Base-by-base conservation (phyloP, 805 yeast species). In the Schwanniomyces vanrijiae region DNA sequence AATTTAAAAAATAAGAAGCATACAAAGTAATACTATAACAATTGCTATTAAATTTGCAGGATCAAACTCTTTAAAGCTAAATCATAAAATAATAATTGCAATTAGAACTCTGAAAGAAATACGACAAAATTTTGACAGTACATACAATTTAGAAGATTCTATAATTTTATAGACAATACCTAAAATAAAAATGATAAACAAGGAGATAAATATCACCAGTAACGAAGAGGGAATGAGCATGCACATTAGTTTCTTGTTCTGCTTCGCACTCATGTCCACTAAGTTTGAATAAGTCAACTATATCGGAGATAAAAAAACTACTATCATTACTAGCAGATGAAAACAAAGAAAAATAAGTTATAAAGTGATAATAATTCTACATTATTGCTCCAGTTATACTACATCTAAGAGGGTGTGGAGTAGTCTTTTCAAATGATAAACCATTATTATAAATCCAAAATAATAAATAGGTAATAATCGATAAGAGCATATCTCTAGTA, bases 271-370 rank as follows among this genome's bases (percentile, higher is more conserved):
- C 37, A 51, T 21, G 50, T 38, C 41, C 50, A n/a, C 14, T 21
- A 7, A 16, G 47, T 24, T 41, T 44, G 21, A 24, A 22, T 33
- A 48, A 37, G 18, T 33, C 33, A 10, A 42, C 38, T 8, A 18
- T 62, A 20, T 67, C 69, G 16, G 64, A 40, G 19, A 60, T 54
- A 10, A 72, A 62, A 44, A 81, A 55, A 20, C 79, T 82, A 1
- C 79, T 80, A 16, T 79, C 83, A 3, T 85, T 75, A 64, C 82
- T 86, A 1, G 86, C 87, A 24, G 81, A 76, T 26, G 82, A 65
- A 26, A 81, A 71, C 43, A 82, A 59, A 1, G 78, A 58, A 0
- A 79, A 82, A 42, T 80, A 71, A 37, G 81, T 61, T 0, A 84
- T 81, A 31, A 81, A 51, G 54, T 83, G 88, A 7, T 61, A 40